These are phyloP conservation scores for Fusarium bulbicola DNA, from an alignment of 2,329 filamentous ascomycete genomes.

Conservation along the genomic window DNA sequence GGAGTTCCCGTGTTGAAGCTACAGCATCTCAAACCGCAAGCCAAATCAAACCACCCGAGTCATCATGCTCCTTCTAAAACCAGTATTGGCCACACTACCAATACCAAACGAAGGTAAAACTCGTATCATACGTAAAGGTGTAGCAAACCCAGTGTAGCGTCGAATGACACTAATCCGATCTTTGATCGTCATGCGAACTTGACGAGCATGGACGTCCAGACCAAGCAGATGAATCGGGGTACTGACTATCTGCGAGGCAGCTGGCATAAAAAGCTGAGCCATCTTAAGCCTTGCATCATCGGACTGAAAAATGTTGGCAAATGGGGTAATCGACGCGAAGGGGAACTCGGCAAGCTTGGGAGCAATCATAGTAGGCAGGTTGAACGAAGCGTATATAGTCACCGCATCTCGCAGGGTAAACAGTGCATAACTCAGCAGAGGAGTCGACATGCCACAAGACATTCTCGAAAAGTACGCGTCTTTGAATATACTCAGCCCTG, in stretches of 20 bases:
- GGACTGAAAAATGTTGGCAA: slow-evolving; percentile 28
- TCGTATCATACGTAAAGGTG: slow-evolving; percentile 37
- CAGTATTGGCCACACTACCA: slow-evolving; percentile 38
- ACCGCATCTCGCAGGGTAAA: slow-evolving; percentile 38
- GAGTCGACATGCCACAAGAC: slow-evolving; percentile 26
- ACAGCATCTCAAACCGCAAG: neutral
- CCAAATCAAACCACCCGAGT: slow-evolving; percentile 7
- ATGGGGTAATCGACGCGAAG: slow-evolving; percentile 23
- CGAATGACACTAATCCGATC: slow-evolving; percentile 29
- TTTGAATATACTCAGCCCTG: slow-evolving; percentile 36
- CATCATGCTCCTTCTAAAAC: slow-evolving; percentile 36
- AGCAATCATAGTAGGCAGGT: slow-evolving; percentile 36
- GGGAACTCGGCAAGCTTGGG: slow-evolving; percentile 38
- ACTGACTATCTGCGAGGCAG: slow-evolving; percentile 35
- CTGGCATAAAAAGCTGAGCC: slow-evolving; percentile 37
- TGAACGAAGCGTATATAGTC: slow-evolving; percentile 41
- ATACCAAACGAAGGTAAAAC: slow-evolving; percentile 36
- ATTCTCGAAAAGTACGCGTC: slow-evolving; percentile 38
- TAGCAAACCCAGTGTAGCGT: slow-evolving; percentile 27
- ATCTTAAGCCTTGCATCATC: slow-evolving; percentile 39
- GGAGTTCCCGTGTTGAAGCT: slow-evolving; percentile 31
- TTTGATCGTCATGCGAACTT: slow-evolving; percentile 19
- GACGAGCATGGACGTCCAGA: slow-evolving; percentile 34
- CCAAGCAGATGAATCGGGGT: slow-evolving; percentile 40
- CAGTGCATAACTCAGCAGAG: slow-evolving; percentile 34